Evolutionary conservation across 345 rosid genomes (phyloP).

Genomic region (Pelargonium nanum): DNA sequence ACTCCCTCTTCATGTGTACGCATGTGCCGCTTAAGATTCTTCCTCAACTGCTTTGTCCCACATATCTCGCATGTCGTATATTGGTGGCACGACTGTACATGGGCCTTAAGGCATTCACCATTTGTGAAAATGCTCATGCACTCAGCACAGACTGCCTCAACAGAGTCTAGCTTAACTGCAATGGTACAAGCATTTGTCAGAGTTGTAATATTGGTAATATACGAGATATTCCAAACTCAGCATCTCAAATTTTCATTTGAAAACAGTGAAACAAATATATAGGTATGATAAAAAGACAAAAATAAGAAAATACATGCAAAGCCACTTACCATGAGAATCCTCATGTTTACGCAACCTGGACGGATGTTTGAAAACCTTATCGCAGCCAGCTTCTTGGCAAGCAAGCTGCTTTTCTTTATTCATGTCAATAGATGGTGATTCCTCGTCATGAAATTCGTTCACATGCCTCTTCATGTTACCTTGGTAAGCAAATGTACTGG

Average conservation of each 20-base stretch:
- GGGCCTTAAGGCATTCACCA: slow-evolving; percentile 56
- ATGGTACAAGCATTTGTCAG: neutral
- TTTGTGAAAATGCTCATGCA: slow-evolving; percentile 74
- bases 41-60: slow-evolving; percentile 49
- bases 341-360: slow-evolving; percentile 59
- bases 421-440: slow-evolving; percentile 8
- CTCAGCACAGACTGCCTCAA: slow-evolving; percentile 75
- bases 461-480: slow-evolving; percentile 60
- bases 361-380: slow-evolving; percentile 55
- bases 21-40: slow-evolving; percentile 73
- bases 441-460: slow-evolving; percentile 33
- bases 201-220: too few species aligned
- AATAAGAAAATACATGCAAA: slow-evolving; percentile 1
- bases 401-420: slow-evolving; percentile 26
- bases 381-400: slow-evolving; percentile 72
- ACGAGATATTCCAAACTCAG: too few species aligned
- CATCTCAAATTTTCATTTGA: too few species aligned
- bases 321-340: slow-evolving; percentile 57
- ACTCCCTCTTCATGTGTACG: slow-evolving; percentile 39
- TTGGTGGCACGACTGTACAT: slow-evolving; percentile 53
- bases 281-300: too few species aligned
- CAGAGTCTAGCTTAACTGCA: slow-evolving; percentile 59
- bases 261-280: too few species aligned
- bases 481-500: slow-evolving; percentile 30
- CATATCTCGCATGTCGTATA: slow-evolving; percentile 52